Evolutionary conservation across 257 asterid genomes (phyloP), one percentile per base, ranked within the genome.

Genomic region (Linderniella brevidens): DNA sequence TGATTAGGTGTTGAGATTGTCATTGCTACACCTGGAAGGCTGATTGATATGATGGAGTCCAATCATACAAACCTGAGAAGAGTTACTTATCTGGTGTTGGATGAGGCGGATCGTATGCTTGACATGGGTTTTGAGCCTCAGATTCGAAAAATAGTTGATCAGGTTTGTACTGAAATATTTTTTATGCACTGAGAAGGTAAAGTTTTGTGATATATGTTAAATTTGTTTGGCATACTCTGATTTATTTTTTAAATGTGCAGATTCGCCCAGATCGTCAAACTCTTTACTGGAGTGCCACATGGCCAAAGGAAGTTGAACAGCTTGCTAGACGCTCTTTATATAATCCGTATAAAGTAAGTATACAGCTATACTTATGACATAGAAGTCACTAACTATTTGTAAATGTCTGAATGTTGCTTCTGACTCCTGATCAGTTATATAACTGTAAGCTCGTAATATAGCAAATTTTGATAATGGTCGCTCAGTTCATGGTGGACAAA

Each of bases 181-280:
- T 25, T 25, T 3, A 25, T 6, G 6, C 6, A 25, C 32, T 25
- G 6, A 25, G 32, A 6, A 25, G 32, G 32, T 25, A 25, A 25
- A 6, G 32, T 25, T 25, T 25, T 25, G 43, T 39, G 3, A 3
- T 1, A 39, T 9, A 13, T 39, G 3, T 39, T 11, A 13, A 1
- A 39, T 39, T 39, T 11, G 43, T 10, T 10, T 6, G 11, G 8
- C 8, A 37, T 37, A 37, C 8, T 8, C 46, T 5, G 4, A n/a
- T 5, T 14, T 45, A 29, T 14, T 4, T 45, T 29, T 17, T 5
- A 12, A 45, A 4, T 11, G 39, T 62, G 19, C 79, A 88, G 98
- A 88, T 88, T 49, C 94, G 98, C 45, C 93, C 98, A 10, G 98
- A 88, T 60, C 98, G 96, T 59, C 98, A 88, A 61, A 88, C 98